These are phyloP conservation scores for Aspergillus melleus DNA, from an alignment of 2,329 filamentous ascomycete species.

Conservation along the genomic window DNA sequence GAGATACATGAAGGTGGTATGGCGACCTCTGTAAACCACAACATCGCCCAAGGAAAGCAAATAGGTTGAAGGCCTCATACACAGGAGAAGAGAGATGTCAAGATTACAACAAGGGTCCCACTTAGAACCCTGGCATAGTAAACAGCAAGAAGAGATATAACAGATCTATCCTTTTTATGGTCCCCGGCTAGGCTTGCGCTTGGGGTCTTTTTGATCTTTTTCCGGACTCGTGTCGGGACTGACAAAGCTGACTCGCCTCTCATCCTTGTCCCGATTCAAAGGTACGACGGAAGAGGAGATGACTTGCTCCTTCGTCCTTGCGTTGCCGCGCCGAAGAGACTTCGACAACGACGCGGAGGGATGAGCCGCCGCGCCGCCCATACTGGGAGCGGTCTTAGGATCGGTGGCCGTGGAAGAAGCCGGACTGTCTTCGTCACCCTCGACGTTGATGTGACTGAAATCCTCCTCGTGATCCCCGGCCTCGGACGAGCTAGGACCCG, in stretches of 20 bases:
- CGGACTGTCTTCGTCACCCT: conserved; percentile 45
- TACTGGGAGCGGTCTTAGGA: conserved; percentile 34
- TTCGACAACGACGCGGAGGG: conserved; percentile 29
- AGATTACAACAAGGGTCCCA: conserved; percentile 9
- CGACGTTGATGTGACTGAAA: conserved; percentile 47
- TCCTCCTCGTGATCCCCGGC: conserved; percentile 56
- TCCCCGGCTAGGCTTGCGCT: conserved; percentile 23
- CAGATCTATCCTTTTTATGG: conserved; percentile 20
- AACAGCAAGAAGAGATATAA: not conserved
- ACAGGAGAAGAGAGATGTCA: conserved; percentile 10
- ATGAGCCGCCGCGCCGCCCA: conserved; percentile 29
- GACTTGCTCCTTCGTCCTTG: conserved; percentile 31
- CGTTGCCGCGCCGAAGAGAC: conserved; percentile 31
- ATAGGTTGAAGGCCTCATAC: not conserved
- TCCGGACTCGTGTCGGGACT: conserved; percentile 33
- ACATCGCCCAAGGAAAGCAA: not conserved
- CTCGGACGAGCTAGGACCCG: conserved; percentile 47
- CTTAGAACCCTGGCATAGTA: not conserved
- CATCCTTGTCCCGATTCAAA: conserved; percentile 32
- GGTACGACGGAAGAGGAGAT: conserved; percentile 28
- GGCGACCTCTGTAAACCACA: not conserved
- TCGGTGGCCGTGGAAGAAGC: conserved; percentile 34
- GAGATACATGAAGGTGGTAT: not conserved
- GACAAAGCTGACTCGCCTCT: conserved; percentile 40
- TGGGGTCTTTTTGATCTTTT: conserved; percentile 29